These are phyloP conservation scores for Aspergillus nanangensis DNA, from an alignment of 495 filamentous ascomycete species.

Conservation along the genomic window DNA sequence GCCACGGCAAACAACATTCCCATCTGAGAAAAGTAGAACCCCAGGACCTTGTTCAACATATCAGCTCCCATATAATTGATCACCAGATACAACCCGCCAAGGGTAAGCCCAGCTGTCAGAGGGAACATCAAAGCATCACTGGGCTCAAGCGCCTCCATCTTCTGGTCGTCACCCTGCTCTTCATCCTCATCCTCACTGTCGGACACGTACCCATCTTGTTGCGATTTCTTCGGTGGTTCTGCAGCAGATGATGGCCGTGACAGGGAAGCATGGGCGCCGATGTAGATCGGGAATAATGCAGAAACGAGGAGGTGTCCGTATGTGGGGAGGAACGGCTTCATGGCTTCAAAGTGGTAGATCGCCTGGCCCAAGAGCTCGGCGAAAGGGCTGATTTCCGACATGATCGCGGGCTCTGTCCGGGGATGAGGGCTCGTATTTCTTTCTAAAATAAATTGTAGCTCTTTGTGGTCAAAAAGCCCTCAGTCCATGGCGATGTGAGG, in stretches of 20 bases:
- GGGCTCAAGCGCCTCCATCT: slow-evolving; percentile 71
- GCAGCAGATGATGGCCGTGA: slow-evolving; percentile 76
- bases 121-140: slow-evolving; percentile 87
- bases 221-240: slow-evolving; percentile 49
- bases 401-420: slow-evolving; percentile 15
- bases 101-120: slow-evolving; percentile 66
- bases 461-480: too few relatives aligned
- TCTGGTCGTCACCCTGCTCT: slow-evolving; percentile 46
- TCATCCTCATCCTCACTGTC: slow-evolving; percentile 55
- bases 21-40: slow-evolving; percentile 78
- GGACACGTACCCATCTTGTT: slow-evolving; percentile 36
- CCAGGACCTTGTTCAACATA: slow-evolving; percentile 77
- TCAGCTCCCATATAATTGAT: slow-evolving; percentile 83
- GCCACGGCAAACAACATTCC: slow-evolving; percentile 69
- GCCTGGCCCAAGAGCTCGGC: slow-evolving; percentile 44
- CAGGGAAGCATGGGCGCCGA: slow-evolving; percentile 66
- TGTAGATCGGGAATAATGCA: slow-evolving; percentile 68
- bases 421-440: neutral
- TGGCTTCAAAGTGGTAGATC: slow-evolving; percentile 44
- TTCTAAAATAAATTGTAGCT: too few relatives aligned
- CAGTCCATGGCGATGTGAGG: slow-evolving; percentile 6
- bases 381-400: slow-evolving; percentile 42
- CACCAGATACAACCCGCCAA: slow-evolving; percentile 78
- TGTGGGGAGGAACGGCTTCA: slow-evolving; percentile 56
- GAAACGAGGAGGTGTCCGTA: slow-evolving; percentile 64